A percentile compares a stretch with the other conserved stretches of the same genome.
These are phyloP conservation scores for Posidonia australis DNA, from an alignment of 106 monocot species.

Conservation along the genomic window DNA sequence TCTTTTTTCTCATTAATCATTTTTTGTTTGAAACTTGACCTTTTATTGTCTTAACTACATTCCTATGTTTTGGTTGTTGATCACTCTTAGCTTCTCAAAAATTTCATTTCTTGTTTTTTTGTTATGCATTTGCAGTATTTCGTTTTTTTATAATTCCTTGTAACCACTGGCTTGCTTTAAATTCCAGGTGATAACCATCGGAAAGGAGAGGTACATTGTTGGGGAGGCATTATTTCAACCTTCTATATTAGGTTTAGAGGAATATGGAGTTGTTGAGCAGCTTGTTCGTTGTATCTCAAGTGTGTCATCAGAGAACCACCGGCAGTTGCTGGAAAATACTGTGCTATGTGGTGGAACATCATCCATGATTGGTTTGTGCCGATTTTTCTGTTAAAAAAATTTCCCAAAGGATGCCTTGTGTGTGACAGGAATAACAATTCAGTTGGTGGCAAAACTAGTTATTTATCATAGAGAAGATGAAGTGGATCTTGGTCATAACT, in stretches of 20 bases:
- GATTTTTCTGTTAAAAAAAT: not conserved
- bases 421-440: too few species aligned
- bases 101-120: not conserved
- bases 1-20: too few species aligned
- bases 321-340: constrained; percentile 87
- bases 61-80: not conserved
- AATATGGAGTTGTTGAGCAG: constrained; percentile 92
- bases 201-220: constrained; percentile 67
- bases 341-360: constrained; percentile 92
- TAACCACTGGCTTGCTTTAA: not conserved
- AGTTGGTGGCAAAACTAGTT: too few species aligned
- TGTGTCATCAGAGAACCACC: constrained; percentile 85
- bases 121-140: not conserved
- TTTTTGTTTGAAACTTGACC: too few species aligned
- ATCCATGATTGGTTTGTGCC: constrained; percentile 53
- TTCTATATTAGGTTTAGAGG: constrained; percentile 26
- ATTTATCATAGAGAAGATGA: too few species aligned
- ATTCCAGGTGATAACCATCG: constrained; percentile 80
- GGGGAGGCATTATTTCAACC: constrained; percentile 63
- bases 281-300: constrained; percentile 71
- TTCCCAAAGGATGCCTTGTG: not conserved
- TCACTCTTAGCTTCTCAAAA: too few species aligned
- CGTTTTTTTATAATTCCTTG: not conserved
- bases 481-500: too few species aligned
- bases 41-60: not conserved